Evolutionary conservation across 441 rosid species (phyloP), one percentile per base, ranked within the genome.

Genomic region (Flueggea neowawraea): DNA sequence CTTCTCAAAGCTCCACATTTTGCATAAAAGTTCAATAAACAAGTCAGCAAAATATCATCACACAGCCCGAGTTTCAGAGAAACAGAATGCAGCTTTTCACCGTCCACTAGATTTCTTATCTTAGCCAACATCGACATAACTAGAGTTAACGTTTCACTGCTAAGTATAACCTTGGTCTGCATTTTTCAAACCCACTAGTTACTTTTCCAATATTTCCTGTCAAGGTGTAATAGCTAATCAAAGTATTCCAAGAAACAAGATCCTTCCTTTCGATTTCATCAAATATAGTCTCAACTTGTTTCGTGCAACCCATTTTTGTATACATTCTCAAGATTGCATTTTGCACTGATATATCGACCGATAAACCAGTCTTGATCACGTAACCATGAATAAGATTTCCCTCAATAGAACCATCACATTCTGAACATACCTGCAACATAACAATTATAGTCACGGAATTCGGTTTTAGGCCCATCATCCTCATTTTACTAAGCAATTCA

Each of bases 11-110:
- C 73, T 10, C 90, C 84, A 61, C 88, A 87, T 70, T 82, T 89
- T 1, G 85, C 82, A 58, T 89, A 89, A 45, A 89, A 73, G 57
- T 83, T 82, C 8, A 86, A 58, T 51, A 89, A 74, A 55, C 88
- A 80, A 73, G 89, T 83, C 63, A 70, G 73, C 12, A 89, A 76
- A 56, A 80, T 41, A 75, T 82, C 79, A 50, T 59, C 67, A 5
- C 59, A 62, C 48, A 78, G 62, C 52, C 73, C 71, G 56, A 56
- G 53, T 64, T 78, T 67, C 61, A 70, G 60, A 31, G 73, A 68
- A 52, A 74, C 82, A 32, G 65, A 77, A 70, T 89, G 93, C 41
- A 87, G 74, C 73, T 71, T 60, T 76, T 78, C 73, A 41, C 96
- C 89, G 54, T 72, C 80, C 52, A 60, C 63, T 5, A 75, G 44